Percentiles rank a stretch among this genome's conserved stretches.
Evolutionary conservation across 2,329 filamentous ascomycete genomes (phyloP).

Genomic region (Venturiaceae sp.): DNA sequence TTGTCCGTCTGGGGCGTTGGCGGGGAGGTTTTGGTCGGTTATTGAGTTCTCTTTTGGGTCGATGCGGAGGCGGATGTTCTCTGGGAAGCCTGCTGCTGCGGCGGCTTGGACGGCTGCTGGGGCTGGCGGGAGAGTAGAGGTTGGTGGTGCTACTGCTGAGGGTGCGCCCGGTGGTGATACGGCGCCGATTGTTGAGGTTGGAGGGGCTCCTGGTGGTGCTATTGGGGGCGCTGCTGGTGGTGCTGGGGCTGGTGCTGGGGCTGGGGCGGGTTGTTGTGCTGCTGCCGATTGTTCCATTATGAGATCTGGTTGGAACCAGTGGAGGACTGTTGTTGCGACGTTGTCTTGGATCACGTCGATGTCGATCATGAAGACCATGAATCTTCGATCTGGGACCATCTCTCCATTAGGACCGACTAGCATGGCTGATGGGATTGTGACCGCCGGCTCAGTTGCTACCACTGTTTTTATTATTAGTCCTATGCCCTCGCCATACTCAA

Average conservation of each 20-base stretch:
- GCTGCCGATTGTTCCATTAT: neutral
- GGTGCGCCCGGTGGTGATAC: neutral
- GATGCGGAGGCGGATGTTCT: neutral
- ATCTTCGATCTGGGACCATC: neutral
- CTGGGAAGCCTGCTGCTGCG: neutral
- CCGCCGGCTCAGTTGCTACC: neutral
- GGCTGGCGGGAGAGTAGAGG: neutral
- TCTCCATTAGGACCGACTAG: conserved; percentile 6
- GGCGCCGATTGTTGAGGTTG: neutral
- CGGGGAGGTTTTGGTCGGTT: neutral
- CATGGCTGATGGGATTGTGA: neutral
- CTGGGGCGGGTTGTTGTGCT: neutral
- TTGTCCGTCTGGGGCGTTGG: neutral
- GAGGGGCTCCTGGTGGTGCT: neutral
- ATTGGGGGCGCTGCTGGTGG: neutral
- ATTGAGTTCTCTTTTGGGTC: neutral
- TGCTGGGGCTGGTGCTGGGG: neutral
- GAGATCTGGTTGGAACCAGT: conserved; percentile 11
- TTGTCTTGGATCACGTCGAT: conserved; percentile 7
- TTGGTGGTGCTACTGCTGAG: neutral
- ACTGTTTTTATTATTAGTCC: neutral
- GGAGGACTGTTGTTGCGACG: conserved; percentile 8
- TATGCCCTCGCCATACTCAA: no score
- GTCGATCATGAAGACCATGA: conserved; percentile 11
- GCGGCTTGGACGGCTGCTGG: neutral